Evolutionary conservation across 345 rosid genomes (phyloP), one percentile per base, ranked within the genome.

Genomic region (Luvunga scandens): DNA sequence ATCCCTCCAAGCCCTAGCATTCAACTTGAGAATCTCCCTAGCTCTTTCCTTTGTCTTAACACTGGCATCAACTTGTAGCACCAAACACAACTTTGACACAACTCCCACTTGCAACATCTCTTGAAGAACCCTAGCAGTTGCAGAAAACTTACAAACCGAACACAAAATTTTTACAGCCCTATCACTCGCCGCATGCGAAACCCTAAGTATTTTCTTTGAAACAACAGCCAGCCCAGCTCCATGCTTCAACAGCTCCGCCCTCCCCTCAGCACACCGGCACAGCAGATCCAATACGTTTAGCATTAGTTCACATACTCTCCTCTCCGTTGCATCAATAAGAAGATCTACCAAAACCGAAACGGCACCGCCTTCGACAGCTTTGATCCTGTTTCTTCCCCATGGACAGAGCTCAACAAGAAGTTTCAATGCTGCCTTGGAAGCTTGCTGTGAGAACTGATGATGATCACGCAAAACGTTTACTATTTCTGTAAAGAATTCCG

Each of bases 81-180:
- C 87, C 87, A 90, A 71, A 61, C 94, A 89, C 75, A 90, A 48
- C 83, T 90, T 90, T 5, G 87, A 61, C 73, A 89, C 94, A 1
- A 82, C 90, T 2, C 92, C 94, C 24, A 91, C 86, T 36, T 85
- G 85, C 85, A 89, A 25, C 91, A 91, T 91, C 75, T 91, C 91
- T 66, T 88, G 88, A 48, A 89, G 83, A 69, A 89, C 91, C 82
- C 79, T 79, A 22, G 67, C 9, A 22, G 83, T 89, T 21, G 79
- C 85, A 22, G 91, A 87, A 61, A 75, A 89, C 87, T 79, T 86
- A 66, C 87, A 81, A 18, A 91, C 45, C 5, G 90, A 86, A 2
- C 76, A 56, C 82, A 91, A 33, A 28, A 89, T 85, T 76, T 87
- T 87, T 81, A 89, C 91, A 2, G 87, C 91, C 69, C 86, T 74